Percentiles rank a stretch among this genome's conserved stretches.
phyloP scores from a whole-genome alignment of 371 early-diverging fungal species.

The Actinomucor elegans region DNA sequence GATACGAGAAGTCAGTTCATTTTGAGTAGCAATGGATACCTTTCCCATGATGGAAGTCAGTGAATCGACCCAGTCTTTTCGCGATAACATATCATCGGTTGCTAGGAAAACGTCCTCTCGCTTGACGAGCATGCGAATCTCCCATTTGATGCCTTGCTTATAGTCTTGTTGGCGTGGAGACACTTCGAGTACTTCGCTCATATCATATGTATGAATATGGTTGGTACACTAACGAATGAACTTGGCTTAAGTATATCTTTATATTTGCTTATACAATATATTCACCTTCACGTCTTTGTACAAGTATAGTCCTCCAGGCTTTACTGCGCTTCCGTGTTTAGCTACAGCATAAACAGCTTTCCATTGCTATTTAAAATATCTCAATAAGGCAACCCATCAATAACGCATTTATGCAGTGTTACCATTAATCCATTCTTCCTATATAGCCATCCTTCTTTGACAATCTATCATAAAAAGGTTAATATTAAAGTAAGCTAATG shows the following conservation, averaged over 20 bases:
- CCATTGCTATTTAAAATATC: constrained; percentile 40
- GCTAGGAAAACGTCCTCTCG: constrained; percentile 44
- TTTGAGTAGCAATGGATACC: constrained; percentile 49
- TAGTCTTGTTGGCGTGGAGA: constrained; percentile 48
- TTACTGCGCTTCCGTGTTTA: constrained; percentile 51
- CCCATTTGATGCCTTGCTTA: constrained; percentile 46
- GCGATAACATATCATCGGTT: constrained; percentile 40
- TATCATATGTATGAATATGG: constrained; percentile 52
- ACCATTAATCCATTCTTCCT: constrained; percentile 46
- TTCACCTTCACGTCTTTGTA: constrained; percentile 52
- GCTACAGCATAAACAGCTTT: constrained; percentile 53
- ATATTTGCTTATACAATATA: neutral
- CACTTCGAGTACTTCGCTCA: constrained; percentile 52
- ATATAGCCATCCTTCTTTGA: constrained; percentile 51
- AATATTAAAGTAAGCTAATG: neutral
- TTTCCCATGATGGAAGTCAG: constrained; percentile 55
- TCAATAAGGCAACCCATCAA: constrained; percentile 3
- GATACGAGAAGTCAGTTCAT: constrained; percentile 41
- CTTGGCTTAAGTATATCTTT: neutral
- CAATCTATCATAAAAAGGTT: constrained; percentile 26
- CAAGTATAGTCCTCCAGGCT: constrained; percentile 45
- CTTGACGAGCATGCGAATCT: constrained; percentile 44
- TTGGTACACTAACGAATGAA: constrained; percentile 32
- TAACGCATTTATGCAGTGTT: constrained; percentile 9
- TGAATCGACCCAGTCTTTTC: constrained; percentile 50